Conservation (phyloP, 1,284 basidiomycete species). For the Moesziomyces antarcticus region DNA sequence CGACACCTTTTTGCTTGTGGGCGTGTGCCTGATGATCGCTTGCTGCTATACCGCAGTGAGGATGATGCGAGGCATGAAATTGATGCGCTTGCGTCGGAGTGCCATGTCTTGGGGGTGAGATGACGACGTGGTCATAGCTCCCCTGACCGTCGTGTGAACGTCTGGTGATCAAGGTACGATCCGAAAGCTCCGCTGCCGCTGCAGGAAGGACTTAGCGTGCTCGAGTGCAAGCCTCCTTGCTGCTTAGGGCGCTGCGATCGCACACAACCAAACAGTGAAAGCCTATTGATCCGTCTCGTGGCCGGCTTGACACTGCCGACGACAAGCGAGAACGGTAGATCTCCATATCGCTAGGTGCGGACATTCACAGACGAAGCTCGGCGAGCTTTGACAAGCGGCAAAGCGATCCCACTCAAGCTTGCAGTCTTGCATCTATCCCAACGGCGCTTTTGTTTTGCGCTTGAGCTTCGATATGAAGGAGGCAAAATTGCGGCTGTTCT, state of each 20-base stretch:
- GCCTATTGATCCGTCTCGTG: neutral
- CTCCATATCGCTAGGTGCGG: neutral
- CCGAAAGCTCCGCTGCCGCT: neutral
- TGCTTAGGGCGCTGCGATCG: neutral
- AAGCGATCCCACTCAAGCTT: no score
- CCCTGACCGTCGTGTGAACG: conserved; percentile 35
- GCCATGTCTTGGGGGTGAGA: neutral
- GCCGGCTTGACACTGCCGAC: no score
- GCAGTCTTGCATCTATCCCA: no score
- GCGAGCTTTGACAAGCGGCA: no score
- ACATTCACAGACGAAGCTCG: neutral
- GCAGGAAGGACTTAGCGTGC: neutral
- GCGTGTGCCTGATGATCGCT: neutral
- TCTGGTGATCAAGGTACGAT: neutral
- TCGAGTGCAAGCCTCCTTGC: neutral
- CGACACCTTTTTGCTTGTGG: no score
- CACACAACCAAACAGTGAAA: neutral
- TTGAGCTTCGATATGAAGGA: no score
- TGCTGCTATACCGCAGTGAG: no score
- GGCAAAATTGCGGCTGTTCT: no score
- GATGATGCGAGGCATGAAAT: no score
- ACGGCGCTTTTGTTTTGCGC: no score
- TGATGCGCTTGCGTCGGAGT: no score
- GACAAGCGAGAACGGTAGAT: neutral
- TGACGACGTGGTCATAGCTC: neutral